phyloP scores from a whole-genome alignment of 139 green algal genomes.

The Mychonastes homosphaera region DNA sequence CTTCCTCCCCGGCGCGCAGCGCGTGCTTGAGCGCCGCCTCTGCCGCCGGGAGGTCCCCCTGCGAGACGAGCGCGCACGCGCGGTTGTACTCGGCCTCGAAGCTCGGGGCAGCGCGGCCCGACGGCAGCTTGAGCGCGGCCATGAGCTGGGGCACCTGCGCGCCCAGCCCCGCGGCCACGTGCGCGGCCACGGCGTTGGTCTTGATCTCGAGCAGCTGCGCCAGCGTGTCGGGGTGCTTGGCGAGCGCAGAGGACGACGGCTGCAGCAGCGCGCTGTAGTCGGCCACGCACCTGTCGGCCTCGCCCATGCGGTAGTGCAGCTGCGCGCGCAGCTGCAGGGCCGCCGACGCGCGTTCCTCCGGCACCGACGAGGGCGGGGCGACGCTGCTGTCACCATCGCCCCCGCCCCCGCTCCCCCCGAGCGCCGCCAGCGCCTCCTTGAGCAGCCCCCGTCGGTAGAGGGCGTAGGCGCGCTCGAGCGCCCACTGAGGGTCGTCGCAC shows the following conservation, averaged over 20 bases:
- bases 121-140: constrained; percentile 43
- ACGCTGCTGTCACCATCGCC: background rate
- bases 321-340: constrained; percentile 68
- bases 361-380: background rate
- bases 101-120: background rate
- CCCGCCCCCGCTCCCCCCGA: background rate
- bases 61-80: constrained; percentile 54
- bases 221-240: constrained; percentile 9
- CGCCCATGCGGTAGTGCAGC: constrained; percentile 67
- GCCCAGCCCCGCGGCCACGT: constrained; percentile 49
- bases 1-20: constrained; percentile 56
- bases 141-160: constrained; percentile 58
- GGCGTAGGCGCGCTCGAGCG: background rate
- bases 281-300: constrained; percentile 30
- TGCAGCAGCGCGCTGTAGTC: constrained; percentile 3
- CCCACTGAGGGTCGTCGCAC: background rate
- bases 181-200: constrained; percentile 76
- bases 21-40: constrained; percentile 53
- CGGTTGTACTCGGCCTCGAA: constrained; percentile 66
- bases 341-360: background rate
- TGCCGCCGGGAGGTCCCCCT: constrained; percentile 38
- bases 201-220: constrained; percentile 51
- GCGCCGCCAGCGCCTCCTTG: constrained; percentile 27
- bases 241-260: background rate
- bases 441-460: background rate